Percentiles rank a stretch among this genome's conserved stretches.
Conservation (phyloP, 768 basidiomycete species). For the Lactarius trivialis region DNA sequence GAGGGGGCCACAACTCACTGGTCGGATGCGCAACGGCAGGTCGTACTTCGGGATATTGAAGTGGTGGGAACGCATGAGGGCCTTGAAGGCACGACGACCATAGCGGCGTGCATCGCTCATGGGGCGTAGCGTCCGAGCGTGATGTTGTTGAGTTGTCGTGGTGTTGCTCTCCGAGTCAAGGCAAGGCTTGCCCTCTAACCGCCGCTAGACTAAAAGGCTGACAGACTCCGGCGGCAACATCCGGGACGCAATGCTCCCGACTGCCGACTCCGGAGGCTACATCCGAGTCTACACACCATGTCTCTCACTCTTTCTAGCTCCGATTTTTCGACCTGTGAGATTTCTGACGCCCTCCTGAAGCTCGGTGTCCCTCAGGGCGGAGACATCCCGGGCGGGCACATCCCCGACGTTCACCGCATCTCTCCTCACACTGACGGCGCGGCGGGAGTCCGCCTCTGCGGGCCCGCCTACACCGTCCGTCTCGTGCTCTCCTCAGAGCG, state of each 20-base stretch:
- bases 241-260: not conserved
- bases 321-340: constrained; percentile 68
- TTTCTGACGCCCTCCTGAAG: constrained; percentile 86
- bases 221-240: not conserved
- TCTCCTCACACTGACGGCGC: constrained; percentile 40
- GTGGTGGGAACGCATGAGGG: constrained; percentile 66
- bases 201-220: not conserved
- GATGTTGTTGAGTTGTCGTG: not conserved
- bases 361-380: constrained; percentile 68
- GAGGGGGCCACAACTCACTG: constrained; percentile 38
- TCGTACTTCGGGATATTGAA: constrained; percentile 60
- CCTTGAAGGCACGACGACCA: constrained; percentile 42
- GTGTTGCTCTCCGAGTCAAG: not conserved
- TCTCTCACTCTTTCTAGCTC: constrained; percentile 24
- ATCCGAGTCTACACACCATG: too few species aligned
- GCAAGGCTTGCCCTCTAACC: not conserved
- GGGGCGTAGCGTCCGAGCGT: not conserved
- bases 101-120: constrained; percentile 32
- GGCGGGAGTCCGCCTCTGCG: constrained; percentile 43
- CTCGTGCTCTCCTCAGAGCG: constrained; percentile 61
- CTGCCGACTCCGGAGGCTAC: not conserved
- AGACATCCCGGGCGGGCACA: constrained; percentile 73
- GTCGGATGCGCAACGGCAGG: constrained; percentile 64
- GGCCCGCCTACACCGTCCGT: constrained; percentile 82
- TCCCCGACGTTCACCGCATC: constrained; percentile 68